Evolutionary conservation across 2,329 filamentous ascomycete species (phyloP).

Genomic region (Fusarium continuum): DNA sequence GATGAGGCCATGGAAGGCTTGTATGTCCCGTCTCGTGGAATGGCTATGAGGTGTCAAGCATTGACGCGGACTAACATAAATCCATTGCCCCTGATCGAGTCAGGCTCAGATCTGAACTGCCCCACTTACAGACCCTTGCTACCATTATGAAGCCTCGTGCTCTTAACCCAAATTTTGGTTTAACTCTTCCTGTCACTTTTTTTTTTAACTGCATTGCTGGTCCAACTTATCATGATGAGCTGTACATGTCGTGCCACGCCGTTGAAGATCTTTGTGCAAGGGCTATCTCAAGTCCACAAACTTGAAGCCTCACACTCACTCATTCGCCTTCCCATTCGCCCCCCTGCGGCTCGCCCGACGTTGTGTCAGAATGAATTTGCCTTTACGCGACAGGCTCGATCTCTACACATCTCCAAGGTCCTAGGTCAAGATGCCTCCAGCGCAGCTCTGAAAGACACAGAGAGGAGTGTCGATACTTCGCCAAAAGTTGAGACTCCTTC

Average conservation of each 20-base stretch:
- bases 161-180: conserved; percentile 28
- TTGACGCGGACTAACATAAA: conserved; percentile 15
- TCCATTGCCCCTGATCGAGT: conserved; percentile 4
- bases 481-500: neutral
- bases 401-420: conserved; percentile 35
- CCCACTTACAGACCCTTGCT: conserved; percentile 36
- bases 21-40: no score
- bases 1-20: neutral
- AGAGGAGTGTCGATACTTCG: neutral
- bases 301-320: conserved; percentile 38
- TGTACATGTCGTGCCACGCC: conserved; percentile 59
- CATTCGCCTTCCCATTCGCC: conserved; percentile 25
- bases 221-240: conserved; percentile 50
- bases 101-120: neutral
- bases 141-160: conserved; percentile 35
- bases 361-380: conserved; percentile 24
- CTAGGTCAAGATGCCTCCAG: conserved; percentile 30
- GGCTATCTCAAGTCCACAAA: conserved; percentile 53
- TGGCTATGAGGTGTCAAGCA: neutral
- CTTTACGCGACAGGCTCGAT: conserved; percentile 37
- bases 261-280: conserved; percentile 59
- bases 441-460: neutral
- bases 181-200: conserved; percentile 34
- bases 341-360: conserved; percentile 4
- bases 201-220: neutral